Evolutionary conservation across 2,329 filamentous ascomycete species (phyloP), one percentile per base, ranked within the genome.

Genomic region (Polytolypa hystricis): DNA sequence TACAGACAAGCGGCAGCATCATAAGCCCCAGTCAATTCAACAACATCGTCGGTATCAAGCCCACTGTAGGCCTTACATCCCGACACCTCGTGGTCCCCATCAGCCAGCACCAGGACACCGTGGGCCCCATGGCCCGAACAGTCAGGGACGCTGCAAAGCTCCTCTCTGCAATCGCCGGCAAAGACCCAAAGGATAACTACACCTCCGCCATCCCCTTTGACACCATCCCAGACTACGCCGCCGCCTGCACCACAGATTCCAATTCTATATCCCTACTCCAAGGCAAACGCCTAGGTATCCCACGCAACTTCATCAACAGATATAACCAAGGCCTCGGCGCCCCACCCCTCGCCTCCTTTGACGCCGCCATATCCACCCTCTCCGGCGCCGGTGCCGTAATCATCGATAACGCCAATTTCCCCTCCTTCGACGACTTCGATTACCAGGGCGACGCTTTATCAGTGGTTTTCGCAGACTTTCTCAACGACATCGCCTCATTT

Each of bases 1-100:
- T 30, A 10, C 23, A 39, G 44, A 35, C 15, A 12, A 26, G 17
- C 9, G 19, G 35, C 28, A 37, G 35, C 35, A 23, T 37, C 14
- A 17, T 31, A 18, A 25, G 35, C 11, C 27, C 28, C 3, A 16
- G 14, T 15, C 47, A 58, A 28, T 49, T 60, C 4, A 80, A 73
- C 58, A 79, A 78, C 39, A 52, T 81, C 1, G 77, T 81, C 0
- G 79, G 75, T 2, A 76, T 84, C 52, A 79, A 78, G 50, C 75
- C 78, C 1, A 79, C 76, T 0, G 73, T 81, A 1, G 79, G 78
- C 0, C 60, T 82, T 3, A 80, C 72, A 0, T 77, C 73, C 1
- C 62, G 55, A 4, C 45, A 52, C 27, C 62, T 79, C 4, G 78
- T 82, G 1, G 71, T 84, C 8, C 80, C 81, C 0, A 74, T 84